Evolutionary conservation across 192 early-diverging fungal species (phyloP).

Genomic region (Backusella tarrabulga): DNA sequence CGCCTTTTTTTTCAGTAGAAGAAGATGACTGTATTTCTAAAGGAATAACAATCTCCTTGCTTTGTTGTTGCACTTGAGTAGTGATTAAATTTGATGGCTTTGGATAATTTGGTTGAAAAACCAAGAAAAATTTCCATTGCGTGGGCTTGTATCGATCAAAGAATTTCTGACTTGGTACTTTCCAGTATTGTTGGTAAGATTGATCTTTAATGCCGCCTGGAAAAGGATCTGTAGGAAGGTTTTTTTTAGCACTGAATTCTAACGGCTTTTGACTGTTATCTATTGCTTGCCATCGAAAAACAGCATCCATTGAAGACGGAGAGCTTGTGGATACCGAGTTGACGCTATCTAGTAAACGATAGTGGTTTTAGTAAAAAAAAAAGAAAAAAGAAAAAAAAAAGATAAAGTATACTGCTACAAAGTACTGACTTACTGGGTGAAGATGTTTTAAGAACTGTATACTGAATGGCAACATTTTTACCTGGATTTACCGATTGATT

Average conservation of each 20-base stretch:
- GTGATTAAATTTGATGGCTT: neutral
- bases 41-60: neutral
- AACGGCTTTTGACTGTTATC: neutral
- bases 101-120: neutral
- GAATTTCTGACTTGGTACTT: neutral
- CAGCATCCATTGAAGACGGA: neutral
- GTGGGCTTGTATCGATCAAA: neutral
- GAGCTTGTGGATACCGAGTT: neutral
- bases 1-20: neutral
- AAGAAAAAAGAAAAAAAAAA: neutral
- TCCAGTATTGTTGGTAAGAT: neutral
- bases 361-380: neutral
- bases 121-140: neutral
- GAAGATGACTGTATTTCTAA: neutral
- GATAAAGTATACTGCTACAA: neutral
- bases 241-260: neutral
- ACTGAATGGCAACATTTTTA: neutral
- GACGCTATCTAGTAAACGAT: neutral
- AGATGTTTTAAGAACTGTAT: neutral
- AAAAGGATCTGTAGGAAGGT: neutral
- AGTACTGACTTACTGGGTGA: neutral
- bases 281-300: slow-evolving; percentile 1
- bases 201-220: neutral
- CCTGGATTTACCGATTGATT: neutral
- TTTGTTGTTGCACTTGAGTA: neutral